Evolutionary conservation across 257 asterid species (phyloP).

Genomic region (Apocynum venetum): DNA sequence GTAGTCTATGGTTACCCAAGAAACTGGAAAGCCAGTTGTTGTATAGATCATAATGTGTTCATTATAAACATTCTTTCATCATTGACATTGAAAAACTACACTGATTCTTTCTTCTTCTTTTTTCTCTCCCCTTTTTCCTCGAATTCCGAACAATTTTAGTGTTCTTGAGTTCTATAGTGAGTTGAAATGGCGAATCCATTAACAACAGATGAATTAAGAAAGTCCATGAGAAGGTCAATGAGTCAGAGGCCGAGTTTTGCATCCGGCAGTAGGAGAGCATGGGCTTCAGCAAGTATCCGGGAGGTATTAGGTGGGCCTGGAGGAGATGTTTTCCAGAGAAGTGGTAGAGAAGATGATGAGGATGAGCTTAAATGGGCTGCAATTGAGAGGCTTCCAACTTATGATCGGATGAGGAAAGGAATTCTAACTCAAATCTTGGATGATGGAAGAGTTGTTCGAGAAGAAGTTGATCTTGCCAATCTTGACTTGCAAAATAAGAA

Average conservation of each 20-base stretch:
- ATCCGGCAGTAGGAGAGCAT: slow-evolving; percentile 52
- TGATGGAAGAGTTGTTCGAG: slow-evolving; percentile 55
- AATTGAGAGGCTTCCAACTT: slow-evolving; percentile 78
- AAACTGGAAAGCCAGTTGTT: neutral
- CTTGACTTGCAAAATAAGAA: slow-evolving; percentile 59
- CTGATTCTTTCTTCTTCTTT: too few species aligned
- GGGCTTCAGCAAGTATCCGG: slow-evolving; percentile 66
- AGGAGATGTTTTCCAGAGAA: slow-evolving; percentile 54
- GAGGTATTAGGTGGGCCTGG: slow-evolving; percentile 60
- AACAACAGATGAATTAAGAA: slow-evolving; percentile 50
- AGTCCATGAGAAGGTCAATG: slow-evolving; percentile 42
- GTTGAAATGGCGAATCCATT: slow-evolving; percentile 44
- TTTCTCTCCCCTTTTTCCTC: neutral
- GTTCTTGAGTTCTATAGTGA: slow-evolving; percentile 22
- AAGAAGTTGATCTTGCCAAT: slow-evolving; percentile 56
- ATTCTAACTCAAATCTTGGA: slow-evolving; percentile 58
- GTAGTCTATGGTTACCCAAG: neutral
- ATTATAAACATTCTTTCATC: neutral
- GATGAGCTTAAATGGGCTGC: slow-evolving; percentile 86
- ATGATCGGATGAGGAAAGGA: slow-evolving; percentile 67
- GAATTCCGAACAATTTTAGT: slow-evolving; percentile 14
- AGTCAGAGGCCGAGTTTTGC: slow-evolving; percentile 44
- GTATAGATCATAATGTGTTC: too few species aligned
- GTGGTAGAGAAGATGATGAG: slow-evolving; percentile 64
- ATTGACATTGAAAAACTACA: neutral